Evolutionary conservation across 2,329 filamentous ascomycete species (phyloP).

Genomic region (Ophioceras dolichostomum): DNA sequence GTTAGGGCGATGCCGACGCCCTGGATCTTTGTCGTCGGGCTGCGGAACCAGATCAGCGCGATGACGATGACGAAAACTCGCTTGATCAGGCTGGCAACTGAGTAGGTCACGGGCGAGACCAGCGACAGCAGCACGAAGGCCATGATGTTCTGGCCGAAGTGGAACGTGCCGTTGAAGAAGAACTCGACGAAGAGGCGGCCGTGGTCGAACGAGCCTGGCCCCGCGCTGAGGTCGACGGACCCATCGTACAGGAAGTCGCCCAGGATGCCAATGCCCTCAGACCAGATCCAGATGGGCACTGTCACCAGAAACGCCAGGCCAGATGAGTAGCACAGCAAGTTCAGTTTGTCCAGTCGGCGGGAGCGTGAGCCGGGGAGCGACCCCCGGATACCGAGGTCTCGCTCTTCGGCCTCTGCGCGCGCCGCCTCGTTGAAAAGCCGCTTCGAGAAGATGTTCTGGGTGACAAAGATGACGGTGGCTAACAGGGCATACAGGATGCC

Average conservation of each 20-base stretch:
- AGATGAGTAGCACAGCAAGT: constrained; percentile 93
- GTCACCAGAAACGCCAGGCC: constrained; percentile 84
- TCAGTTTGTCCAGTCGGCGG: constrained; percentile 89
- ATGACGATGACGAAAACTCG: constrained; percentile 94
- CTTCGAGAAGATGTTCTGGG: constrained; percentile 97
- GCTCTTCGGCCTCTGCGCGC: constrained; percentile 66
- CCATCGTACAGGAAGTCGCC: constrained; percentile 72
- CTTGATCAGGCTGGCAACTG: constrained; percentile 90
- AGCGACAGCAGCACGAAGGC: constrained; percentile 87
- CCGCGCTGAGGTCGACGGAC: constrained; percentile 48
- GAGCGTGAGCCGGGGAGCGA: constrained; percentile 44
- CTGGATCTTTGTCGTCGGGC: constrained; percentile 71
- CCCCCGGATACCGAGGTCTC: too few relatives aligned
- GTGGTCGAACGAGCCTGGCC: constrained; percentile 60
- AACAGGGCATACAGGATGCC: constrained; percentile 83
- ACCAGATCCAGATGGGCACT: constrained; percentile 84
- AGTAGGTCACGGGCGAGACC: constrained; percentile 94
- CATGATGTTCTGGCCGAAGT: constrained; percentile 92
- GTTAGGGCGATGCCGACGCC: constrained; percentile 78
- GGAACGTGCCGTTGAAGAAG: constrained; percentile 91
- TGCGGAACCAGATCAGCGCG: constrained; percentile 93
- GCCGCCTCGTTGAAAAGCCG: constrained; percentile 93
- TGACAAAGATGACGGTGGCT: constrained; percentile 90
- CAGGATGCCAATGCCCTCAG: constrained; percentile 69
- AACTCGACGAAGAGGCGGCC: constrained; percentile 72